Evolutionary conservation across 345 rosid genomes (phyloP).

Genomic region (Excoecaria agallocha): DNA sequence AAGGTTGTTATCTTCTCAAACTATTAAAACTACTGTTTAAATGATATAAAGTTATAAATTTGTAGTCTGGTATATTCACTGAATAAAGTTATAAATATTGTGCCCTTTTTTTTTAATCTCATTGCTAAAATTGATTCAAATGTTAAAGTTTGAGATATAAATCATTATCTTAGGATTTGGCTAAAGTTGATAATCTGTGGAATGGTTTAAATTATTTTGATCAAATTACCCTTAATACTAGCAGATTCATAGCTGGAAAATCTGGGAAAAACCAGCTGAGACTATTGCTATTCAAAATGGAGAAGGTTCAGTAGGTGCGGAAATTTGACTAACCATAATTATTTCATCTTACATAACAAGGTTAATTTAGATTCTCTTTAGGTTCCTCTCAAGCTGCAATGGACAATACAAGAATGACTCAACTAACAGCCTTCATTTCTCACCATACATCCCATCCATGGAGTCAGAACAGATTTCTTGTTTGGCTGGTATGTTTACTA

Average conservation of each 20-base stretch:
- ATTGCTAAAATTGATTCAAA: not conserved
- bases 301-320: constrained; percentile 36
- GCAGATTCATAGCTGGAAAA: constrained; percentile 70
- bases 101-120: not conserved
- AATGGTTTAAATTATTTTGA: not conserved
- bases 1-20: constrained; percentile 41
- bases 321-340: constrained; percentile 4
- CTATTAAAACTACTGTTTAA: not conserved
- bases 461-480: constrained; percentile 56
- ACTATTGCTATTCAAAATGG: constrained; percentile 30
- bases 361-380: constrained; percentile 9
- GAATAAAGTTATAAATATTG: no score
- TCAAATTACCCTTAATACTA: not conserved
- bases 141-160: not conserved
- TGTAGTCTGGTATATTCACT: not conserved
- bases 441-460: constrained; percentile 63
- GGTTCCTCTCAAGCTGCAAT: constrained; percentile 34
- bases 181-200: not conserved
- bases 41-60: not conserved
- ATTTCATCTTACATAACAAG: not conserved
- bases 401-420: constrained; percentile 30
- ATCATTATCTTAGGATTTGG: not conserved
- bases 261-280: constrained; percentile 62
- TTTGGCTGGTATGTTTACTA: constrained; percentile 57
- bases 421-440: constrained; percentile 46